These are phyloP conservation scores for Talaromyces atroroseus DNA, from an alignment of 2,329 filamentous ascomycete genomes.

Conservation along the genomic window DNA sequence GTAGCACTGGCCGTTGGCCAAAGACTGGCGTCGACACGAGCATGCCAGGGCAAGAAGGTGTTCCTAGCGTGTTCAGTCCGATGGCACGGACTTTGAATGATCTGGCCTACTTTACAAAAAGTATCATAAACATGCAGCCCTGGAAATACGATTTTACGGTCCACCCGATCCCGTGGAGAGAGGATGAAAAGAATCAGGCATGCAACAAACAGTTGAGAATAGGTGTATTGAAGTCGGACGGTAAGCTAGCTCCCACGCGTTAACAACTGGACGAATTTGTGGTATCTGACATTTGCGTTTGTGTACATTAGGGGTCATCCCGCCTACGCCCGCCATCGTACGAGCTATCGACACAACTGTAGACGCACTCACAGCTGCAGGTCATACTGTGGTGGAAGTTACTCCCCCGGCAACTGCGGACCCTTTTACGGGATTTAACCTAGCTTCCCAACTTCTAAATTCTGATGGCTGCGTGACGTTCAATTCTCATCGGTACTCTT, in stretches of 20 bases:
- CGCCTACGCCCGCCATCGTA: constrained; percentile 76
- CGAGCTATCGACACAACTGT: constrained; percentile 69
- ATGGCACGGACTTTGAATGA: constrained; percentile 86
- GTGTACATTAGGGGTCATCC: constrained; percentile 59
- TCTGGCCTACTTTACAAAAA: constrained; percentile 74
- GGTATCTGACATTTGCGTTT: not conserved
- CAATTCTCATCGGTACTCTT: constrained; percentile 66
- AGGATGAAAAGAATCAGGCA: constrained; percentile 55
- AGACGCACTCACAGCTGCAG: constrained; percentile 61
- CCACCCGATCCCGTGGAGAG: constrained; percentile 76
- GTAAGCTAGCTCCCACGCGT: constrained; percentile 23
- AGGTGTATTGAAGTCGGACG: constrained; percentile 72
- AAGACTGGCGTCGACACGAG: constrained; percentile 77
- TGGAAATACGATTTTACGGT: constrained; percentile 86
- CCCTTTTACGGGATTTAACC: constrained; percentile 67
- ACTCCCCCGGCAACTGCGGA: constrained; percentile 66
- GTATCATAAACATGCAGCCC: constrained; percentile 72
- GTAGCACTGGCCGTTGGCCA: constrained; percentile 85
- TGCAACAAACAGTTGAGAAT: constrained; percentile 61
- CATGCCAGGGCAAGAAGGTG: constrained; percentile 88
- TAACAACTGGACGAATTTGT: not conserved
- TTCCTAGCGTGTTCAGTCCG: constrained; percentile 82
- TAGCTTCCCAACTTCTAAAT: constrained; percentile 76
- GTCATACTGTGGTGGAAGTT: constrained; percentile 67
- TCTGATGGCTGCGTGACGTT: constrained; percentile 79